Evolutionary conservation across 805 yeast species (phyloP).

Genomic region (Yamadazyma sp.): DNA sequence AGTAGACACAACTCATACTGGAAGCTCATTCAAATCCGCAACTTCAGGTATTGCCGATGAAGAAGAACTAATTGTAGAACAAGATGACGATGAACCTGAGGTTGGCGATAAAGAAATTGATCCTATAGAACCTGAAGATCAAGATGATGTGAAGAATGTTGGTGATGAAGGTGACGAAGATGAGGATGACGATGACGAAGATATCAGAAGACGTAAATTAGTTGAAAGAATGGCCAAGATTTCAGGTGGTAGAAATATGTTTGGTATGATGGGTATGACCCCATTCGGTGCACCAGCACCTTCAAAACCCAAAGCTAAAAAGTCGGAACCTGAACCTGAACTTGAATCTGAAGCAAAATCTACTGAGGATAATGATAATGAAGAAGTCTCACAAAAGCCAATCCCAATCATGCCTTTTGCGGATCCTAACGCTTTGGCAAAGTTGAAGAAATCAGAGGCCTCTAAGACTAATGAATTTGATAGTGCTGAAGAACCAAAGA

Average conservation of each 20-base stretch:
- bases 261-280: slow-evolving; percentile 65
- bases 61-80: no score
- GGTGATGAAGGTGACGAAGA: slow-evolving; percentile 48
- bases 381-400: slow-evolving; percentile 19
- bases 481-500: not conserved
- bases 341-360: slow-evolving; percentile 19
- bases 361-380: slow-evolving; percentile 16
- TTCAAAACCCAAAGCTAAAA: slow-evolving; percentile 10
- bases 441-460: slow-evolving; percentile 2
- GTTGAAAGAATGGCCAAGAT: slow-evolving; percentile 96
- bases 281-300: slow-evolving; percentile 28
- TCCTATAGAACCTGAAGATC: slow-evolving; percentile 9
- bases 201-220: slow-evolving; percentile 67
- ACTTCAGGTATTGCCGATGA: not conserved
- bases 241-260: slow-evolving; percentile 81
- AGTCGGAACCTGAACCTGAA: slow-evolving; percentile 4
- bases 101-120: slow-evolving; percentile 12
- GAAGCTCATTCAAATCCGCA: slow-evolving; percentile 16
- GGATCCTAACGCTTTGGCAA: slow-evolving; percentile 25
- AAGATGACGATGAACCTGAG: slow-evolving; percentile 9
- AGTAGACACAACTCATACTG: slow-evolving; percentile 11
- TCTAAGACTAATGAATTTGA: not conserved
- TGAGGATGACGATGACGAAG: slow-evolving; percentile 72
- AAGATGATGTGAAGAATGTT: slow-evolving; percentile 27
- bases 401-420: slow-evolving; percentile 14